A percentile compares a stretch with the other conserved stretches of the same genome.
phyloP scores from a whole-genome alignment of 2,329 filamentous ascomycete genomes.

The Fusarium brachygibbosum region DNA sequence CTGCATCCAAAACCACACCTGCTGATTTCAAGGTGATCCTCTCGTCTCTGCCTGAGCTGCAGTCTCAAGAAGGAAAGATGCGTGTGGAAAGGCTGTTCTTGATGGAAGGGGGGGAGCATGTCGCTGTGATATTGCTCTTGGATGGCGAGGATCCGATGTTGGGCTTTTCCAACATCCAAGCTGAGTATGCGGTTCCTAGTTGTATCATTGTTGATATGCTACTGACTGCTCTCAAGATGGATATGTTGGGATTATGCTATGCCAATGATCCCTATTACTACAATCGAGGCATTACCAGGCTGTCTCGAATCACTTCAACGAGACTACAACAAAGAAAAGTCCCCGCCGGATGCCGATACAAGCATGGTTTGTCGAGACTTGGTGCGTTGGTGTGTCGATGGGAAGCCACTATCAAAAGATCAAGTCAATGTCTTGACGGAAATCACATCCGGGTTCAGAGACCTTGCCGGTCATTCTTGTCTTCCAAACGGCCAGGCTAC shows the following conservation, averaged over 20 bases:
- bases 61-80: slow-evolving; percentile 44
- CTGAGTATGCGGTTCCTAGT: slow-evolving; percentile 52
- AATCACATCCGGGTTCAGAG: slow-evolving; percentile 45
- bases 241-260: slow-evolving; percentile 51
- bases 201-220: neutral
- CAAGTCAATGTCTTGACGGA: slow-evolving; percentile 50
- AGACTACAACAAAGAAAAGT: slow-evolving; percentile 33
- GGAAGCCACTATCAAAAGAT: slow-evolving; percentile 45
- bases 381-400: slow-evolving; percentile 47
- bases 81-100: slow-evolving; percentile 59
- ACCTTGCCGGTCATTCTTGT: slow-evolving; percentile 46
- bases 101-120: slow-evolving; percentile 57
- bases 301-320: slow-evolving; percentile 57
- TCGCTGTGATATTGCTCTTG: slow-evolving; percentile 62
- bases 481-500: slow-evolving; percentile 33
- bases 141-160: slow-evolving; percentile 51
- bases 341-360: slow-evolving; percentile 1
- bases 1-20: neutral
- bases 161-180: slow-evolving; percentile 59
- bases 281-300: slow-evolving; percentile 52
- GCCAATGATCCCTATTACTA: slow-evolving; percentile 60
- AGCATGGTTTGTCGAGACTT: slow-evolving; percentile 23
- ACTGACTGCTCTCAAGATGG: slow-evolving; percentile 49
- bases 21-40: slow-evolving; percentile 57
- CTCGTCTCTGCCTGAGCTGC: slow-evolving; percentile 56